Percentiles rank a stretch among this genome's conserved stretches.
Evolutionary conservation across 2,329 filamentous ascomycete species (phyloP).

Genomic region (Albifimbria verrucaria): DNA sequence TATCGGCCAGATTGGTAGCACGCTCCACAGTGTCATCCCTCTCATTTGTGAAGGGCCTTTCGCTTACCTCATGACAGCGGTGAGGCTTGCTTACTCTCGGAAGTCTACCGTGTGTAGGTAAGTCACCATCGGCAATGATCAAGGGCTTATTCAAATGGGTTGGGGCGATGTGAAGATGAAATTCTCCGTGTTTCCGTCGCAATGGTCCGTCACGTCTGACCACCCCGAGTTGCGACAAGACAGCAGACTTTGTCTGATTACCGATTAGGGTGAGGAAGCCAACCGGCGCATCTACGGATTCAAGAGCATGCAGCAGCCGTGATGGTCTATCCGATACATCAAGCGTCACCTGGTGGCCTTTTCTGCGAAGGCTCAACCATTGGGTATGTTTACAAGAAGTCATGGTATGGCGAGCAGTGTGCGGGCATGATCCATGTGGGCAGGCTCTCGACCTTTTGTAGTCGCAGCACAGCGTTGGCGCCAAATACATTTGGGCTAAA

Average conservation of each 20-base stretch:
- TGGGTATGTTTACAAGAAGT: constrained; percentile 4
- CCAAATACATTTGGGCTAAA: background rate
- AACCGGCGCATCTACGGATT: constrained; percentile 1
- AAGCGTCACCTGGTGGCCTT: background rate
- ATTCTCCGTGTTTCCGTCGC: constrained; percentile 1
- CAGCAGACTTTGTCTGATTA: constrained; percentile 2
- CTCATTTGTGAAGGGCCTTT: background rate
- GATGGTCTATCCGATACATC: constrained; percentile 5
- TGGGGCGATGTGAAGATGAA: constrained; percentile 1
- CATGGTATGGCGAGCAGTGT: constrained; percentile 1
- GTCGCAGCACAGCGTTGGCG: background rate
- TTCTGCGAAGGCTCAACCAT: constrained; percentile 3
- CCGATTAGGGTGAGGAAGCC: constrained; percentile 2
- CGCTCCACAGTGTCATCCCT: background rate
- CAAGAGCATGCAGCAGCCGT: constrained; percentile 3
- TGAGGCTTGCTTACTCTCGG: background rate
- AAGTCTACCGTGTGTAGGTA: constrained; percentile 4
- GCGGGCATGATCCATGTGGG: background rate
- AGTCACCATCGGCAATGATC: constrained; percentile 5
- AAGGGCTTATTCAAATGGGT: background rate
- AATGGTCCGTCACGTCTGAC: background rate
- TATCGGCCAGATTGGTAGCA: constrained; percentile 1
- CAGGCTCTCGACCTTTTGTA: background rate
- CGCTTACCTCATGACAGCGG: constrained; percentile 3
- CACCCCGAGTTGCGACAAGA: background rate